phyloP scores from a whole-genome alignment of 2,329 filamentous ascomycete species.

The Parafenestella ontariensis region DNA sequence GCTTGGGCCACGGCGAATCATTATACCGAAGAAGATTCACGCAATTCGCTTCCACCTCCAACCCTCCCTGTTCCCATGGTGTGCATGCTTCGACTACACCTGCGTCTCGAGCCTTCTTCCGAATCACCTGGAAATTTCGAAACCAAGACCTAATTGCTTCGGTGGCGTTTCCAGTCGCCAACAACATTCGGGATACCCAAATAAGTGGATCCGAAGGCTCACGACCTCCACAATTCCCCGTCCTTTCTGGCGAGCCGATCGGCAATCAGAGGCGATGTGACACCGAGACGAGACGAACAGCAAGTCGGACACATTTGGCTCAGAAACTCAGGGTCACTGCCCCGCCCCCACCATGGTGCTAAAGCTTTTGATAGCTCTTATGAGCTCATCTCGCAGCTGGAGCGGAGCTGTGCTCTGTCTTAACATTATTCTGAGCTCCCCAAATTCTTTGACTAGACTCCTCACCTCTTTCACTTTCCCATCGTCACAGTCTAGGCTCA shows the following conservation, averaged over 20 bases:
- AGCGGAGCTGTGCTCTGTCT: conserved; percentile 36
- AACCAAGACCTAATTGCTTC: conserved; percentile 19
- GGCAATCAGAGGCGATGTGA: conserved; percentile 25
- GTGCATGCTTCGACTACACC: conserved; percentile 3
- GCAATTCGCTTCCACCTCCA: background rate
- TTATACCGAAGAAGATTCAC: conserved; percentile 20
- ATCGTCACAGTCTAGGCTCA: conserved; percentile 1
- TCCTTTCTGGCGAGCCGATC: conserved; percentile 25
- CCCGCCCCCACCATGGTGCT: conserved; percentile 42
- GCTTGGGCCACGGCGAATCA: conserved; percentile 20
- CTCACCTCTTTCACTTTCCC: background rate
- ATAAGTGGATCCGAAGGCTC: conserved; percentile 40
- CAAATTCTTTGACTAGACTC: conserved; percentile 1
- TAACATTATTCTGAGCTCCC: conserved; percentile 35
- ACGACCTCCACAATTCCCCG: conserved; percentile 40
- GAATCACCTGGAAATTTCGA: conserved; percentile 5
- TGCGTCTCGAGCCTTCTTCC: conserved; percentile 12
- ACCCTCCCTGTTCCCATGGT: background rate
- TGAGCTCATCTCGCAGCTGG: conserved; percentile 46
- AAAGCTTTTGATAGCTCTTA: conserved; percentile 36
- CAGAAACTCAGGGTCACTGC: conserved; percentile 29
- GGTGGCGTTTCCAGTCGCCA: conserved; percentile 33
- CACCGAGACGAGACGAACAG: conserved; percentile 16
- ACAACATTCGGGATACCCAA: conserved; percentile 31
- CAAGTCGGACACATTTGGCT: conserved; percentile 22